Evolutionary conservation across 164 flowering plant species (phyloP).

Genomic region (Chloranthus sessilifolius): DNA sequence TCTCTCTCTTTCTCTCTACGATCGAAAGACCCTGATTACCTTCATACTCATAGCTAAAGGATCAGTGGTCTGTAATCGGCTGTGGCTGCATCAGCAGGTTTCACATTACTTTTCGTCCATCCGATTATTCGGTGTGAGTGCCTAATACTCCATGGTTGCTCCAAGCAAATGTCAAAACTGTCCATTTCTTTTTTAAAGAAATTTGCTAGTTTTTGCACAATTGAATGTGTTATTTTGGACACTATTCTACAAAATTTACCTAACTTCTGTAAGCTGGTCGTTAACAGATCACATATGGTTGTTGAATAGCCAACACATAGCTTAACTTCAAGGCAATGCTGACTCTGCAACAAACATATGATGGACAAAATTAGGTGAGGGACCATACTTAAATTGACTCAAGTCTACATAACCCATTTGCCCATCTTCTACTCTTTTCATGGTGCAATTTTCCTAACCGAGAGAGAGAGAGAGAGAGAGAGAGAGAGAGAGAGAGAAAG

Average conservation of each 20-base stretch:
- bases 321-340: slow-evolving; percentile 88
- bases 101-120: not conserved
- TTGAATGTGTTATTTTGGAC: not conserved
- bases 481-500: slow-evolving; percentile 48
- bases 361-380: slow-evolving; percentile 24
- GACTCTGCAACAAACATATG: slow-evolving; percentile 75
- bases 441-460: too few relatives aligned
- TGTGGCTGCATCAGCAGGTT: too few relatives aligned
- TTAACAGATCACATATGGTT: slow-evolving; percentile 18
- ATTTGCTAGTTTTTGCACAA: not conserved
- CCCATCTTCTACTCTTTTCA: too few relatives aligned
- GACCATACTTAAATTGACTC: slow-evolving; percentile 19
- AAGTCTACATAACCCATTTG: slow-evolving; percentile 10
- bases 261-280: not conserved
- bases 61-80: too few relatives aligned
- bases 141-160: too few relatives aligned
- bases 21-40: too few relatives aligned
- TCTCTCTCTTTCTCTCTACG: not conserved
- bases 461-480: too few relatives aligned
- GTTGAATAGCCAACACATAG: slow-evolving; percentile 50
- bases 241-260: not conserved
- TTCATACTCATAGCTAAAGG: too few relatives aligned
- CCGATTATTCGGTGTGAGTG: too few relatives aligned
- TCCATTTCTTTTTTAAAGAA: too few relatives aligned
- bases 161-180: too few relatives aligned